A percentile compares a stretch with the other conserved stretches of the same genome.
Evolutionary conservation across 495 filamentous ascomycete genomes (phyloP).

Genomic region (Parachaetomium inaequale): DNA sequence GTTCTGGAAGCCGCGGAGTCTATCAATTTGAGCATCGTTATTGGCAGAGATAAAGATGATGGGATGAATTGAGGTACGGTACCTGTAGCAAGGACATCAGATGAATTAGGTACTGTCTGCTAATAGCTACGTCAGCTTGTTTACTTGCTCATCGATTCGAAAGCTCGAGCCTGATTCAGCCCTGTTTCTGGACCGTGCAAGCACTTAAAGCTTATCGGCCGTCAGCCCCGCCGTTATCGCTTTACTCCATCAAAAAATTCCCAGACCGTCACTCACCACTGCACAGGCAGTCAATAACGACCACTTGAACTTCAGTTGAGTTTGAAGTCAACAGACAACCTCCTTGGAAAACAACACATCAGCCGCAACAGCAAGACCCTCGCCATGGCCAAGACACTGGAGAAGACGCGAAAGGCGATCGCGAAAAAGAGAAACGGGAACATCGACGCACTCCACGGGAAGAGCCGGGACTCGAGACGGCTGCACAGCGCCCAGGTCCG

Average conservation of each 20-base stretch:
- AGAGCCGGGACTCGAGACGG: conserved; percentile 72
- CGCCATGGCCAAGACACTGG: conserved; percentile 69
- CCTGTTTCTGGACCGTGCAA: not conserved
- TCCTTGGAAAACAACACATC: not conserved
- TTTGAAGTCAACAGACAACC: not conserved
- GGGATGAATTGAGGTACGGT: not conserved
- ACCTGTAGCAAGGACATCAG: no score
- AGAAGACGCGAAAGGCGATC: conserved; percentile 81
- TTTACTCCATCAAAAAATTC: conserved; percentile 12
- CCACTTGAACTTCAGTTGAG: no score
- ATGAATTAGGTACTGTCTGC: no score
- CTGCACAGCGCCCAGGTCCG: conserved; percentile 69
- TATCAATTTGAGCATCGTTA: not conserved
- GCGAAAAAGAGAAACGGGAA: conserved; percentile 68
- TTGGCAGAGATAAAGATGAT: not conserved
- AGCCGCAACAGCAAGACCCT: not conserved
- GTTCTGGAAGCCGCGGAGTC: not conserved
- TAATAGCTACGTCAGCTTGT: no score
- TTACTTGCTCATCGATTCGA: not conserved
- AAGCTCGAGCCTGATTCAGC: not conserved
- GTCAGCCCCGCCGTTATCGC: conserved; percentile 1
- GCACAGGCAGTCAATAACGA: no score
- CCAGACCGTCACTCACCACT: no score
- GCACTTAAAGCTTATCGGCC: conserved; percentile 11
- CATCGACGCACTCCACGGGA: conserved; percentile 70